phyloP scores from a whole-genome alignment of 768 basidiomycete species.

The Trichaptum fuscoviolaceum region DNA sequence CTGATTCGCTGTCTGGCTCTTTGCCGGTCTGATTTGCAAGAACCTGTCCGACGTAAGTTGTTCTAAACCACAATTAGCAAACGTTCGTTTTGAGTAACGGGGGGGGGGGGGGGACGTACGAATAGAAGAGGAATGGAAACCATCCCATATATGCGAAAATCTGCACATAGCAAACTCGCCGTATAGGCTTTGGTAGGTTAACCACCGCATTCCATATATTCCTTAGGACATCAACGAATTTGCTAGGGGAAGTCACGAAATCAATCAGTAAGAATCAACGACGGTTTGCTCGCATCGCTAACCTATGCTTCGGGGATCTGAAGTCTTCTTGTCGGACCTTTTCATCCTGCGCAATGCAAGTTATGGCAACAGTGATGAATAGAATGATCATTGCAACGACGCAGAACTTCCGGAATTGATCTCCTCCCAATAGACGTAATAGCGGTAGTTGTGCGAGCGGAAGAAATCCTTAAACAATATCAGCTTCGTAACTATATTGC shows the following conservation, averaged over 20 bases:
- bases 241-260: constrained; percentile 30
- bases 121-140: constrained; percentile 95
- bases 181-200: constrained; percentile 77
- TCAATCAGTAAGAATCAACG: background rate
- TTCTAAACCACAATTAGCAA: constrained; percentile 38
- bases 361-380: constrained; percentile 77
- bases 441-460: constrained; percentile 80
- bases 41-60: constrained; percentile 90
- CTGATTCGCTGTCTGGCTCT: constrained; percentile 79
- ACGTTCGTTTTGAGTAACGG: constrained; percentile 5
- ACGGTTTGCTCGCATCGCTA: constrained; percentile 5
- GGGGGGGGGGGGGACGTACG: too few relatives aligned
- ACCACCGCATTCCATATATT: constrained; percentile 73
- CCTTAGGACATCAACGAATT: constrained; percentile 63
- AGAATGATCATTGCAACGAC: constrained; percentile 78
- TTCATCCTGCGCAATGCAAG: constrained; percentile 83
- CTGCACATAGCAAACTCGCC: constrained; percentile 89
- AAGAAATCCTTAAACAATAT: constrained; percentile 58
- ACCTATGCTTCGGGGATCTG: constrained; percentile 10
- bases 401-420: constrained; percentile 96
- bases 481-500: background rate
- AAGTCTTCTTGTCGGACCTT: constrained; percentile 49
- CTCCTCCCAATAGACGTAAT: constrained; percentile 76
- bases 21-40: constrained; percentile 75
- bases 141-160: constrained; percentile 97